Evolutionary conservation across 2,329 filamentous ascomycete species (phyloP).

Genomic region (Xylariaceae sp.): DNA sequence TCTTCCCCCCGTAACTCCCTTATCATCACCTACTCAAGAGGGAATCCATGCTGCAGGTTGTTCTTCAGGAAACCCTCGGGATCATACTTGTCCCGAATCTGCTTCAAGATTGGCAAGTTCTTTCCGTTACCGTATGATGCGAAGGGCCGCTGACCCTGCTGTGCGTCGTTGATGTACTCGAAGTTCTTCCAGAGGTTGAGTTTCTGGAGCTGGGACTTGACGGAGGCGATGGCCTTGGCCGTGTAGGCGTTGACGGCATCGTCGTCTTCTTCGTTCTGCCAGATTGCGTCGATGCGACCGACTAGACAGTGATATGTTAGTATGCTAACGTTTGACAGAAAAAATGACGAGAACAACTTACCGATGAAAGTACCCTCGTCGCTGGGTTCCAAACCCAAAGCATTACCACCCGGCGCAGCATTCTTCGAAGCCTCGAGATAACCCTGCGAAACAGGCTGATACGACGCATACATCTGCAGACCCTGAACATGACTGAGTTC

Average conservation of each 20-base stretch:
- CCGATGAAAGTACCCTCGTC: background rate
- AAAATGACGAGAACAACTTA: background rate
- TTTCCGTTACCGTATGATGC: background rate
- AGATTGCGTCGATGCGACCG: background rate
- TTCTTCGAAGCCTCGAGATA: background rate
- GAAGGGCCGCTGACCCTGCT: background rate
- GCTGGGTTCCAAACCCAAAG: background rate
- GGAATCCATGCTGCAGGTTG: no score
- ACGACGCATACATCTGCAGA: background rate
- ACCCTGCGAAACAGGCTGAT: background rate
- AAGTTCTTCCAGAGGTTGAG: background rate
- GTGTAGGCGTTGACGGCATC: background rate
- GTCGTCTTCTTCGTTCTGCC: background rate
- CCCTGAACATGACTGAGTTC: background rate
- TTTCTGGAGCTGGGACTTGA: background rate
- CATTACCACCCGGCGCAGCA: background rate
- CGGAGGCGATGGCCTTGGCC: background rate
- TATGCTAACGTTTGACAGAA: background rate
- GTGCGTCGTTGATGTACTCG: background rate
- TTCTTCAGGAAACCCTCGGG: no score
- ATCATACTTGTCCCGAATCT: background rate
- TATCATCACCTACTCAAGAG: no score
- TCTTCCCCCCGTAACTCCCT: no score
- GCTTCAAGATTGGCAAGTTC: background rate
- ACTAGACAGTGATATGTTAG: background rate